Conservation (phyloP, 306 rosid genomes). For the Lathyrus aphaca region DNA sequence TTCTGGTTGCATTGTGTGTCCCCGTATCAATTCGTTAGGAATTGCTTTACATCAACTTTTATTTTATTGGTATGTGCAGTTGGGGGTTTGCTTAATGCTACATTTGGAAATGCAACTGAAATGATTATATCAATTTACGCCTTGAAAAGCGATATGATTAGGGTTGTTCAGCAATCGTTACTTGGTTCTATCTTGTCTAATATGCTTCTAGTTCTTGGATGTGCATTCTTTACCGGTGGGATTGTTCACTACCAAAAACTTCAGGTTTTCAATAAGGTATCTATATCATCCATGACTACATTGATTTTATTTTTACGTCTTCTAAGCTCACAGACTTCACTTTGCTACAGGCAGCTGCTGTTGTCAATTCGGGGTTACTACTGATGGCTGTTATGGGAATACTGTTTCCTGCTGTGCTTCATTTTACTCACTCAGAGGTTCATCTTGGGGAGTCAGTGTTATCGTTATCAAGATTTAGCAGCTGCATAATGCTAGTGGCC, state of each 20-base stretch:
- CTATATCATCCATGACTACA: not conserved
- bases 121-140: constrained; percentile 91
- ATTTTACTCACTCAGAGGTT: constrained; percentile 80
- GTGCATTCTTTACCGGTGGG: constrained; percentile 93
- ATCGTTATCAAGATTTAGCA: constrained; percentile 88
- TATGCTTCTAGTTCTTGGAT: constrained; percentile 93
- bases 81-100: constrained; percentile 93
- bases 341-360: constrained; percentile 75
- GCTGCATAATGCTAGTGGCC: constrained; percentile 83
- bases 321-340: constrained; percentile 29
- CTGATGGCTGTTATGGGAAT: constrained; percentile 97
- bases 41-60: too few relatives aligned
- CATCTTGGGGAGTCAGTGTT: constrained; percentile 81
- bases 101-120: constrained; percentile 91
- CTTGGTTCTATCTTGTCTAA: constrained; percentile 90
- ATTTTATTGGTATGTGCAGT: constrained; percentile 52
- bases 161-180: constrained; percentile 93
- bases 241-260: constrained; percentile 58
- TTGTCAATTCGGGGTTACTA: constrained; percentile 83
- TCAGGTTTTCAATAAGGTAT: constrained; percentile 78
- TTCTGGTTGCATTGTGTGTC: not conserved
- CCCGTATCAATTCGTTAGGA: too few relatives aligned
- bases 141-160: constrained; percentile 79
- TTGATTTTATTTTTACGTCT: not conserved
- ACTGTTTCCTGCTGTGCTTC: constrained; percentile 90